Evolutionary conservation across 2,329 filamentous ascomycete genomes (phyloP).

Genomic region (Cryphonectria radicalis): DNA sequence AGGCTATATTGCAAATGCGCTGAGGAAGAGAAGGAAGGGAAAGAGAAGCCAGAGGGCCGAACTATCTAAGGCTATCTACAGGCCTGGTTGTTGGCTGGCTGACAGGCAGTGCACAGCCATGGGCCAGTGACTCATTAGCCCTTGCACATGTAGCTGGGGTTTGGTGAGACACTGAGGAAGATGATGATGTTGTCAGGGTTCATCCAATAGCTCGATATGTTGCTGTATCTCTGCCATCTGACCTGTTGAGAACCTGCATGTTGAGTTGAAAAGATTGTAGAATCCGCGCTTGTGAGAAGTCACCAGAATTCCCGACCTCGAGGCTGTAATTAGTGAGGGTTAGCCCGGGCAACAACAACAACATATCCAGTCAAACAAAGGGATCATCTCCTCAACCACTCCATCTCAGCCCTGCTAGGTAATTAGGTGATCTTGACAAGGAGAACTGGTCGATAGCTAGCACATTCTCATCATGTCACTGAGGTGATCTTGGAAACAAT

Average conservation of each 20-base stretch:
- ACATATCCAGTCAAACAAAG: background rate
- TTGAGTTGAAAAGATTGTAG: background rate
- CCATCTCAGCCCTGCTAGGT: background rate
- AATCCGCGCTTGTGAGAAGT: background rate
- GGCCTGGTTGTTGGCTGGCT: too few relatives aligned
- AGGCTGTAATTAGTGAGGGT: too few relatives aligned
- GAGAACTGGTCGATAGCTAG: background rate
- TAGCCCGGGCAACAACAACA: background rate
- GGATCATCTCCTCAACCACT: background rate
- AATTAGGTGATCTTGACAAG: background rate
- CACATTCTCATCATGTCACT: too few relatives aligned
- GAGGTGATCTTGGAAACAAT: background rate
- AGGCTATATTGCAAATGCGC: too few relatives aligned
- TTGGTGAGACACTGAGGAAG: background rate
- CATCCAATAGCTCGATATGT: background rate
- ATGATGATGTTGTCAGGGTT: background rate
- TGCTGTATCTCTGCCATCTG: background rate
- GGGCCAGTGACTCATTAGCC: too few relatives aligned
- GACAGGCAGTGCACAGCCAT: too few relatives aligned
- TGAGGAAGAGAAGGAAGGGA: too few relatives aligned
- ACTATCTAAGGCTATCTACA: too few relatives aligned
- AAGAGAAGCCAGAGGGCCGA: too few relatives aligned
- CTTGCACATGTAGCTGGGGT: background rate
- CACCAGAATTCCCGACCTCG: background rate
- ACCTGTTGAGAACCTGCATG: background rate